These are phyloP conservation scores for Begonia peltatifolia DNA, from an alignment of 306 rosid species.

Conservation along the genomic window DNA sequence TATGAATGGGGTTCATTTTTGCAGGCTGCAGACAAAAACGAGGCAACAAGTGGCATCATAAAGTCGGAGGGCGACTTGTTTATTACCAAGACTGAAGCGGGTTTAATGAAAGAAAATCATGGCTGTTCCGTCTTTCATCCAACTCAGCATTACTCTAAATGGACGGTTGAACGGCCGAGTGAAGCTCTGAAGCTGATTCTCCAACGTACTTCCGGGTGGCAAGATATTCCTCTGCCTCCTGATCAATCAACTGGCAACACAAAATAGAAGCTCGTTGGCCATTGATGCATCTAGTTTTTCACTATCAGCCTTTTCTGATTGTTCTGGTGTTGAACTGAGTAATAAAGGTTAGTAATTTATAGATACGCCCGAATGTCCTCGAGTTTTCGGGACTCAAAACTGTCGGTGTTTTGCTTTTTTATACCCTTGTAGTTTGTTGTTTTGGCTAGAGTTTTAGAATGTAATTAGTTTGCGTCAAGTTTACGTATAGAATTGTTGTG, in stretches of 20 bases:
- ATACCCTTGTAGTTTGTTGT: not conserved
- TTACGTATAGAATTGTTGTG: too few relatives aligned
- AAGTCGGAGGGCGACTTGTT: slow-evolving; percentile 85
- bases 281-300: not conserved
- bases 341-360: too few relatives aligned
- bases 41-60: slow-evolving; percentile 43
- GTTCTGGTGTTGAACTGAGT: not conserved
- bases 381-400: not conserved
- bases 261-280: not conserved
- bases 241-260: slow-evolving; percentile 18
- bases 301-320: not conserved
- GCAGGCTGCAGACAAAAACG: slow-evolving; percentile 76
- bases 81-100: slow-evolving; percentile 48
- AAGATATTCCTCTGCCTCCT: slow-evolving; percentile 40
- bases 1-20: not conserved
- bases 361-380: too few relatives aligned
- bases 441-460: not conserved
- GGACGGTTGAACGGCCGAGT: slow-evolving; percentile 53
- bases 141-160: slow-evolving; percentile 34
- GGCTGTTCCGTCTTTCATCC: slow-evolving; percentile 48
- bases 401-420: not conserved
- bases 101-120: slow-evolving; percentile 22
- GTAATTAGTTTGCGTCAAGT: too few relatives aligned
- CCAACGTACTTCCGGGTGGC: slow-evolving; percentile 66
- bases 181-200: slow-evolving; percentile 59